Conservation (phyloP, 225 moss, liverwort and hornwort species). For the Sphagnum tenellum region DNA sequence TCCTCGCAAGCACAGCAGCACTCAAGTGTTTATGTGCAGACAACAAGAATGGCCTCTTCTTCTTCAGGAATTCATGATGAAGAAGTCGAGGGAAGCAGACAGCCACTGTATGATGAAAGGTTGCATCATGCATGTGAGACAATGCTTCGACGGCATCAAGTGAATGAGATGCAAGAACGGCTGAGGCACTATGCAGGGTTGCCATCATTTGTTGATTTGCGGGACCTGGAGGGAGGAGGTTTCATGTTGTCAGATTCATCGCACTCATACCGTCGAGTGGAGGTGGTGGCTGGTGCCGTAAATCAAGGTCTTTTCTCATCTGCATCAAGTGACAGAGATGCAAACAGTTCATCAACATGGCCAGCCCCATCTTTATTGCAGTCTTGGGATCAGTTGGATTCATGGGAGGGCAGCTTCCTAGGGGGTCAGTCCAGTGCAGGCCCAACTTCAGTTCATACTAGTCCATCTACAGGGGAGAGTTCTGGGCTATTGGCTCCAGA, state of each 20-base stretch:
- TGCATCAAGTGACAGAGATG: too few relatives aligned
- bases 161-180: constrained; percentile 80
- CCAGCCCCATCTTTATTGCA: constrained; percentile 50
- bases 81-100: constrained; percentile 19
- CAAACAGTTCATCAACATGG: constrained; percentile 1
- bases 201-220: constrained; percentile 41
- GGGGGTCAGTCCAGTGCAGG: too few relatives aligned
- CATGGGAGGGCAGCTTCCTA: constrained; percentile 42
- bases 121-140: constrained; percentile 61
- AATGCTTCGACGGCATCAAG: constrained; percentile 52
- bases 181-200: constrained; percentile 70
- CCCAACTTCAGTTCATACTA: constrained; percentile 31
- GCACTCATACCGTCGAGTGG: constrained; percentile 47
- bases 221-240: constrained; percentile 43
- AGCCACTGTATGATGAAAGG: constrained; percentile 30
- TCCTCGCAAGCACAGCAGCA: constrained; percentile 8
- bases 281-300: constrained; percentile 39
- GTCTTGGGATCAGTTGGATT: constrained; percentile 45
- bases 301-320: constrained; percentile 32
- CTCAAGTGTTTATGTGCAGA: constrained; percentile 3
- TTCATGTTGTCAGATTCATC: constrained; percentile 47
- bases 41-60: constrained; percentile 10
- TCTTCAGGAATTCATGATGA: constrained; percentile 26
- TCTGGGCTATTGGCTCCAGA: constrained; percentile 57
- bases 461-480: constrained; percentile 33